Percentiles rank a stretch among this genome's conserved stretches.
Conservation (phyloP, 805 yeast genomes). For the Danielozyma ontarioensis region DNA sequence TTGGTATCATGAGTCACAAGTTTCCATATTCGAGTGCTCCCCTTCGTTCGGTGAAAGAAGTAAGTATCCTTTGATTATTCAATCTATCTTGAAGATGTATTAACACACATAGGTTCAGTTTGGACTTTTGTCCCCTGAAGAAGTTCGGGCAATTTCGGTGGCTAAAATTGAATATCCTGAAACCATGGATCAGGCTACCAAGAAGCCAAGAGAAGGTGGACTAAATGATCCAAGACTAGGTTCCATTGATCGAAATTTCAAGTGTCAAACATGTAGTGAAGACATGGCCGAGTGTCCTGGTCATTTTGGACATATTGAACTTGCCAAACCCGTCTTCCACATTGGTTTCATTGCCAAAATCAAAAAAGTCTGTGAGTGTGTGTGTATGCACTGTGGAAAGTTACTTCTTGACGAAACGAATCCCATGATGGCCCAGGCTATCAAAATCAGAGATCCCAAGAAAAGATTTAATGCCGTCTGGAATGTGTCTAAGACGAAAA, state of each 20-base stretch:
- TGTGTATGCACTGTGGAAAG: constrained; percentile 99
- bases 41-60: constrained; percentile 94
- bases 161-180: constrained; percentile 98
- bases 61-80: constrained; percentile 26
- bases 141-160: constrained; percentile 89
- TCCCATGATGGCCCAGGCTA: constrained; percentile 79
- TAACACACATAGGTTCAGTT: constrained; percentile 65
- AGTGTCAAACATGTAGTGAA: constrained; percentile 99
- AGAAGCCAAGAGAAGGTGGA: constrained; percentile 94
- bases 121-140: constrained; percentile 97
- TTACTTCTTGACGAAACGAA: constrained; percentile 79
- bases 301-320: constrained; percentile 97
- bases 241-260: constrained; percentile 92
- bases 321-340: constrained; percentile 98
- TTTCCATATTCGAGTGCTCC: constrained; percentile 98
- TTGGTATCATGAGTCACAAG: constrained; percentile 37
- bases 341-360: constrained; percentile 94
- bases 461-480: constrained; percentile 96
- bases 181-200: constrained; percentile 97
- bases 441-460: constrained; percentile 87
- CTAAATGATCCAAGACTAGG: constrained; percentile 96
- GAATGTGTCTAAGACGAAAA: constrained; percentile 85
- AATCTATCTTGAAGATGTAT: constrained; percentile 1
- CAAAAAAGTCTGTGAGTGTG: constrained; percentile 92
- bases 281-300: constrained; percentile 99